Conservation (phyloP, 768 basidiomycete species). For the Pulveroboletus sp. region DNA sequence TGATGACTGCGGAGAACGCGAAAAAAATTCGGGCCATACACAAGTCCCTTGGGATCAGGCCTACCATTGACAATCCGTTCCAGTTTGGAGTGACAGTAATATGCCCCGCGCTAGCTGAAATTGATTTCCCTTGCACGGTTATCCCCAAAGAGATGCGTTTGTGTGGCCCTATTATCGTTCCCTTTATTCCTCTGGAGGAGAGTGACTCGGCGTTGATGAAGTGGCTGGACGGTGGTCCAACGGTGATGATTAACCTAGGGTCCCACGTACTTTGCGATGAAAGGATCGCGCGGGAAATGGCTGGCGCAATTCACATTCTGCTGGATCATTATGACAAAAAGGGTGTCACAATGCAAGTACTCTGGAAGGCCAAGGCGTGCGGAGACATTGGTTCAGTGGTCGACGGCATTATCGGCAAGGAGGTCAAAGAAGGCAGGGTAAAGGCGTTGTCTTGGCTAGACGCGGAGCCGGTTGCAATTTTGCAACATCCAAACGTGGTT, state of each 20-base stretch:
- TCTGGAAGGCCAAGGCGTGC: conserved; percentile 6
- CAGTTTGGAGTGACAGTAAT: background rate
- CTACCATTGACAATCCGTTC: background rate
- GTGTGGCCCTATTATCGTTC: conserved; percentile 8
- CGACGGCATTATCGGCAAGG: background rate
- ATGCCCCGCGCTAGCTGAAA: conserved; percentile 1
- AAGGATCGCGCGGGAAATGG: background rate
- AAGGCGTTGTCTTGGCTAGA: conserved; percentile 12
- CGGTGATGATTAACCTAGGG: conserved; percentile 12
- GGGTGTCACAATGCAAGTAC: conserved; percentile 2
- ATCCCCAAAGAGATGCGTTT: conserved; percentile 6
- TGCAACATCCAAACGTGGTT: conserved; percentile 2
- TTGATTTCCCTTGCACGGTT: background rate
- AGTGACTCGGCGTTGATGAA: conserved; percentile 1
- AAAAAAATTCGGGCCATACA: background rate
- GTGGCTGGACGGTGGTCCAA: conserved; percentile 11
- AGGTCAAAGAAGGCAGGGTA: conserved; percentile 5
- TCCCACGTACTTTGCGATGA: conserved; percentile 1
- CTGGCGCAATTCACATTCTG: conserved; percentile 5
- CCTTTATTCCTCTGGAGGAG: conserved; percentile 9
- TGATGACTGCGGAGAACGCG: background rate
- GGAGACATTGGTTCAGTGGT: background rate
- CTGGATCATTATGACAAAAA: background rate
- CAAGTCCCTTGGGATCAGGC: conserved; percentile 1
- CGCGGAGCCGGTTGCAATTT: conserved; percentile 8